These are phyloP conservation scores for Colletotrichum theobromicola DNA, from an alignment of 2,329 filamentous ascomycete genomes.

Conservation along the genomic window DNA sequence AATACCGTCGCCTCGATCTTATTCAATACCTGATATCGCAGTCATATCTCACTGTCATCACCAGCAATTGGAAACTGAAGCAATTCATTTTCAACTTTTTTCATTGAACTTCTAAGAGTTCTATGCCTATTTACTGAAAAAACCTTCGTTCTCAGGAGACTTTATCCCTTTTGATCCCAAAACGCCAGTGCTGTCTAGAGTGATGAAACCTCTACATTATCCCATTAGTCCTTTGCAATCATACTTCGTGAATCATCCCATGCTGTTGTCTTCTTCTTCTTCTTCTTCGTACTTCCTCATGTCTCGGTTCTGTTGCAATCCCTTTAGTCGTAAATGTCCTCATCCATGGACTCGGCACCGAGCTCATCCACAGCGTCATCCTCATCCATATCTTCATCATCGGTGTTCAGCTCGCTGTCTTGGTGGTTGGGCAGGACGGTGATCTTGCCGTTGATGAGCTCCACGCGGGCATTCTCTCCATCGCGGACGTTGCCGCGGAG, in stretches of 20 bases:
- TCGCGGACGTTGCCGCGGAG: constrained; percentile 84
- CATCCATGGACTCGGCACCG: constrained; percentile 63
- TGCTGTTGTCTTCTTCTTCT: not conserved
- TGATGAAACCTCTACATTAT: not conserved
- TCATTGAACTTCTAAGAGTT: not conserved
- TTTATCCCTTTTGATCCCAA: not conserved
- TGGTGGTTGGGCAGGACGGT: constrained; percentile 82
- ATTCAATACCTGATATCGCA: not conserved
- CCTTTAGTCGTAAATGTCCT: constrained; percentile 56
- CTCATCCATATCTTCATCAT: constrained; percentile 72
- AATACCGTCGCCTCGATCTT: not conserved
- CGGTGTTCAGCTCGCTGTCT: constrained; percentile 61
- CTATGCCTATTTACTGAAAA: not conserved
- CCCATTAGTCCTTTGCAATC: not conserved
- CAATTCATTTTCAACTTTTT: not conserved
- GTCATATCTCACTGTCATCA: not conserved
- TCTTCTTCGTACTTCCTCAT: not conserved
- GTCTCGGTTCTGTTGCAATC: not conserved
- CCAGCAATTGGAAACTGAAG: no score
- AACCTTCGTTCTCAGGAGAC: not conserved
- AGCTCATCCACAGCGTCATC: constrained; percentile 78
- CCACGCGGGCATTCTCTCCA: constrained; percentile 81
- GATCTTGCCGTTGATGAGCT: constrained; percentile 80
- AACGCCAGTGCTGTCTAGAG: constrained; percentile 2
- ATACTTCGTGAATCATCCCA: not conserved